Evolutionary conservation across 805 yeast genomes (phyloP), one percentile per base, ranked within the genome.

Genomic region (Kurtzmaniella fragi): DNA sequence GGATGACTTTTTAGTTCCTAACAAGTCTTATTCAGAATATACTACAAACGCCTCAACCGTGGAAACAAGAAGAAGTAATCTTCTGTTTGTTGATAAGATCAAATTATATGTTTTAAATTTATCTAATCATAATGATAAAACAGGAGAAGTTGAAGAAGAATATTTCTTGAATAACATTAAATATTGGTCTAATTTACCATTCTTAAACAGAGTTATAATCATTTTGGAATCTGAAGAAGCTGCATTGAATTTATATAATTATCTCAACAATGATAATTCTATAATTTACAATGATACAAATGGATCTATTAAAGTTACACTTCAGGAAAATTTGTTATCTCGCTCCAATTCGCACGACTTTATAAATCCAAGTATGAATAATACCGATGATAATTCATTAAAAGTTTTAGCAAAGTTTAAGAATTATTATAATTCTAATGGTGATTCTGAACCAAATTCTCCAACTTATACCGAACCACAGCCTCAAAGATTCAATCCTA

Each of bases 181-280:
- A 31, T 53, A 62, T 46, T 68, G 71, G 71, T 58, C 67, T 17
- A 59, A 56, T 31, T 46, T 68, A 31, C 62, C 72, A n/a, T 64
- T 60, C 34, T 53, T 68, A 37, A 53, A 48, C 39, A 44, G 73
- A 26, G 53, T 63, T n/a, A 58, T 67, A 17, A 56, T 66, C 35
- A 64, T 67, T n/a, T 54, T 67, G 46, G 54, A 56, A 36, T 52
- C 53, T 17, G 67, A 57, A 27, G 37, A 32, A 1, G 50, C 56
- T 5, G 69, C 71, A 8, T 15, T 38, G 13, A 35, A 42, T n/a
- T 52, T 64, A 1, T 56, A 47, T 39, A 32, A 48, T 11, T 53
- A 40, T 39, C 50, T 65, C 37, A 35, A 31, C 12, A 27, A 42
- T 5, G 42, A 50, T 23, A 38, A 43, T 10, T 17, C 31, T 3